phyloP scores from a whole-genome alignment of 768 basidiomycete genomes.

The Megacollybia marginata region DNA sequence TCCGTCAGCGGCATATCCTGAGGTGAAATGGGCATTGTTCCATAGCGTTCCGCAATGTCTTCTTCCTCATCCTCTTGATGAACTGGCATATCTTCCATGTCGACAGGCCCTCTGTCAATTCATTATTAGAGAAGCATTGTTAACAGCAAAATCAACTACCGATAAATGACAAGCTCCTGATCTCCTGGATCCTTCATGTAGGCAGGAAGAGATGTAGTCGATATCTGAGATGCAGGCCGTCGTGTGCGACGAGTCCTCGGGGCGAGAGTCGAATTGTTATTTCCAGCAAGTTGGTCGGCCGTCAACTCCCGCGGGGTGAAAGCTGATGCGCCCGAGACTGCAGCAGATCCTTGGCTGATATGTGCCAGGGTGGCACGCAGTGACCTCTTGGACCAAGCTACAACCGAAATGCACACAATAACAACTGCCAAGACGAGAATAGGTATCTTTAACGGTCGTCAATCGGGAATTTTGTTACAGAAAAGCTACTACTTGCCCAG shows the following conservation, averaged over 20 bases:
- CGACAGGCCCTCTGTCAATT: slow-evolving; percentile 36
- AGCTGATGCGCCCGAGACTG: neutral
- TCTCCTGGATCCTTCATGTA: slow-evolving; percentile 86
- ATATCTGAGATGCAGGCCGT: slow-evolving; percentile 75
- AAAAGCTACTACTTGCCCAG: neutral
- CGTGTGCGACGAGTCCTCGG: slow-evolving; percentile 37
- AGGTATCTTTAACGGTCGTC: neutral
- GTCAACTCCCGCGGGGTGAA: slow-evolving; percentile 31
- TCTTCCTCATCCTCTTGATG: slow-evolving; percentile 32
- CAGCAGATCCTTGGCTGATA: neutral
- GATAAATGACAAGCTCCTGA: slow-evolving; percentile 65
- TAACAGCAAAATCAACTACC: slow-evolving; percentile 18
- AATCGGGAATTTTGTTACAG: neutral
- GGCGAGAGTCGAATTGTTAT: slow-evolving; percentile 24
- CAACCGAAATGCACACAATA: neutral
- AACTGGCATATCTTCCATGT: slow-evolving; percentile 47
- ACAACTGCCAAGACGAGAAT: neutral
- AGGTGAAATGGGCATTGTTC: slow-evolving; percentile 31
- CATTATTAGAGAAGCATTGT: neutral
- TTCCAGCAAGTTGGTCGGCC: slow-evolving; percentile 51
- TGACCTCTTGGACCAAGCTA: neutral
- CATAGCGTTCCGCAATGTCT: slow-evolving; percentile 26
- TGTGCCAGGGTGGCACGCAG: neutral
- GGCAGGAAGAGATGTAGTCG: slow-evolving; percentile 66
- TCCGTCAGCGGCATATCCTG: slow-evolving; percentile 36